Conservation (phyloP, 345 rosid species). For the Euphorbia pulcherrima region DNA sequence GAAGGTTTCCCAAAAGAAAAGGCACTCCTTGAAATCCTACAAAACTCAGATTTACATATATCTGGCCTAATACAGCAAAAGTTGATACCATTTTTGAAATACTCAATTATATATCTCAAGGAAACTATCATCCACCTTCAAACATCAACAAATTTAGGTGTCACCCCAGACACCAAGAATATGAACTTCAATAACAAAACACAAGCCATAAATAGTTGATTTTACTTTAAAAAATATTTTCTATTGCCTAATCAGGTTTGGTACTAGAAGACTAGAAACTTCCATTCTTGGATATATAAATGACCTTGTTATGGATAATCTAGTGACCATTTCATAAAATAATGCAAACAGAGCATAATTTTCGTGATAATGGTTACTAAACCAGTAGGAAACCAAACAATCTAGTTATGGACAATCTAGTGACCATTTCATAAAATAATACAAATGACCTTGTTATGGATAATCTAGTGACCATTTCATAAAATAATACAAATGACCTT, state of each 20-base stretch:
- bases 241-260: background rate
- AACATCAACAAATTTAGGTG: background rate
- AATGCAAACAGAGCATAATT: background rate
- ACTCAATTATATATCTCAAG: background rate
- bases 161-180: background rate
- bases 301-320: background rate
- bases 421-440: background rate
- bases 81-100: too few relatives aligned
- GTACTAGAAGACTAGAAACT: background rate
- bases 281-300: background rate
- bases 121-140: background rate
- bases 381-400: background rate
- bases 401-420: background rate
- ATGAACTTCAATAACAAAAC: background rate
- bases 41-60: too few relatives aligned
- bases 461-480: background rate
- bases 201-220: background rate
- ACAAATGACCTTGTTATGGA: background rate
- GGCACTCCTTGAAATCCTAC: background rate
- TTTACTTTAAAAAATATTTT: background rate
- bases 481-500: background rate
- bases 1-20: background rate
- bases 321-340: background rate
- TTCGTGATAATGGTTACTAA: background rate
- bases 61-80: background rate